Conservation (phyloP, 345 rosid genomes). For the Gynandropsis gynandra region DNA sequence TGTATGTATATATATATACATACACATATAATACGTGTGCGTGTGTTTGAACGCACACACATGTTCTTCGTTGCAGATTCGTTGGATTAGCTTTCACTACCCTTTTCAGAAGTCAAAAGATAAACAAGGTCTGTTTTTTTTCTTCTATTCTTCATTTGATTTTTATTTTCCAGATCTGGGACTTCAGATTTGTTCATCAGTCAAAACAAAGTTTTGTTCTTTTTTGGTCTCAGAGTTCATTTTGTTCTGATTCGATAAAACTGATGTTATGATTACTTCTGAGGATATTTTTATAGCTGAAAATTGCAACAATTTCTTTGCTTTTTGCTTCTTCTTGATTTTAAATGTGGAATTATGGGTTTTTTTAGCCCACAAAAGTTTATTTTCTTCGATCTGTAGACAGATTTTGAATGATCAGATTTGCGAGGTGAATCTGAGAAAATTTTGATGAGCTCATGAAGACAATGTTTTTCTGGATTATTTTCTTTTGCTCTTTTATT, state of each 20-base stretch:
- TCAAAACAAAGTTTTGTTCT: no score
- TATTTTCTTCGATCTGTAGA: no score
- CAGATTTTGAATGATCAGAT: no score
- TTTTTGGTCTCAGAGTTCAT: not conserved
- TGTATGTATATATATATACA: constrained; percentile 11
- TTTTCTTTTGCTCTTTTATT: no score
- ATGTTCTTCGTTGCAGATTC: constrained; percentile 30
- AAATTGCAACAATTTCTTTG: not conserved
- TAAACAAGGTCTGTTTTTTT: constrained; percentile 17
- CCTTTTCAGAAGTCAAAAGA: constrained; percentile 22
- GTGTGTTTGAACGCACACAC: constrained; percentile 21
- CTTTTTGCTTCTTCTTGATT: no score
- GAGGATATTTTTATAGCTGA: not conserved
- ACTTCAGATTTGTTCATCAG: constrained; percentile 4
- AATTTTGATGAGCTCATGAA: no score
- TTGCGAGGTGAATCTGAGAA: no score
- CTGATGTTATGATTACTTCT: not conserved
- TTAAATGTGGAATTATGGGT: no score
- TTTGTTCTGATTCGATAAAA: constrained; percentile 3
- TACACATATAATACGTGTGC: constrained; percentile 11
- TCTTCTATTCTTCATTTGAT: not conserved
- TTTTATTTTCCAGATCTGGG: constrained; percentile 19
- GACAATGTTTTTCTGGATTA: no score
- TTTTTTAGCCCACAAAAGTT: no score
- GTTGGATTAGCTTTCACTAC: constrained; percentile 14